Evolutionary conservation across 2,329 filamentous ascomycete species (phyloP), one percentile per base, ranked within the genome.

Genomic region (Mollisia scopiformis): DNA sequence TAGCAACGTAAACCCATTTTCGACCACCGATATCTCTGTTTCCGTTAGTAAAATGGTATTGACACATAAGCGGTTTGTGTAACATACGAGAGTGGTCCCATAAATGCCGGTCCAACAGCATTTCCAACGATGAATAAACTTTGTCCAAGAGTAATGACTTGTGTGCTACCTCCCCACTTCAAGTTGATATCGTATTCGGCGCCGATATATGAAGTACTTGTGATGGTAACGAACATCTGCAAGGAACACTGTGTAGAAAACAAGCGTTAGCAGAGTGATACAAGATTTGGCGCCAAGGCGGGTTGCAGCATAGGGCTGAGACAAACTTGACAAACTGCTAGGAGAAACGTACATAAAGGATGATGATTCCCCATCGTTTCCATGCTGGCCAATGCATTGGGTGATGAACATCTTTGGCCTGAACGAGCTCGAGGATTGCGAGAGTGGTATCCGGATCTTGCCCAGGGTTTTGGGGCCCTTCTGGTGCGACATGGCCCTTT

Each of bases 1-100:
- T 74, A 4, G 57, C 73, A 21, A 78, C 77, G 57, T 79, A 78
- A 39, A 78, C 72, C 77, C 76, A 78, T 73, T 79, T 79, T 6
- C 76, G 73, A 25, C 77, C 76, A 46, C 74, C 74, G 57, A 79
- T 75, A 61, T 79, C 77, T 55, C 74, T 76, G 37, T 57, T 11
- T 55, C 19, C 35, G n/a, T n/a, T n/a, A 39, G 54, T 64, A 43
- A 43, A 19, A n/a, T 10, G 23, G 2, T 8, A 8, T n/a, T 61
- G 41, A 55, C 21, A 31, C 19, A 23, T 11, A 41, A 53, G 33
- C 37, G 23, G 25, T 35, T 10, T 25, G 16, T 33, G 51, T 28
- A 51, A 74, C 75, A 64, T 72, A 76, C 74, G 74, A 75, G 43
- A 78, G 66, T 46, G 76, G 76, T 7, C 75, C 77, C 43, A 79